Conservation (phyloP, 1,284 basidiomycete species). For the Sphagnurus paluster region DNA sequence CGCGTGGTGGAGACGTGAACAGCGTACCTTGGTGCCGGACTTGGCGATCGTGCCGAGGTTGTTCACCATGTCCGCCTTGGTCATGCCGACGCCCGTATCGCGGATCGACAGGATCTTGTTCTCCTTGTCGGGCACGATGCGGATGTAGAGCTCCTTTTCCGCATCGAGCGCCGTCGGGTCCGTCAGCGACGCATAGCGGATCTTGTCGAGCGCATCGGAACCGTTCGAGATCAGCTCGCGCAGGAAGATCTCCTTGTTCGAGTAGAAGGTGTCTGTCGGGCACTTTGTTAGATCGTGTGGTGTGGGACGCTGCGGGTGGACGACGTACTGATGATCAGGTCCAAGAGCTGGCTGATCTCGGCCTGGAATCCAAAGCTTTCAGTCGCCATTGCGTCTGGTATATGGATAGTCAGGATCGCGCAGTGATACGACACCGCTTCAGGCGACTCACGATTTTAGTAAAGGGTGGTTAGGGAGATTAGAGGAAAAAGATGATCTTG, state of each 20-base stretch:
- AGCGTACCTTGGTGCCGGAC: conserved; percentile 83
- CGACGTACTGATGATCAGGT: conserved; percentile 85
- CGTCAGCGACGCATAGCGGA: conserved; percentile 91
- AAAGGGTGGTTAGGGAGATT: conserved; percentile 11
- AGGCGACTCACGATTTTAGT: background rate
- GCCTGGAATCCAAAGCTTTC: conserved; percentile 94
- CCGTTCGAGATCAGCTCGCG: conserved; percentile 92
- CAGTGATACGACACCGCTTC: no score
- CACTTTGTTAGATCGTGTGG: conserved; percentile 13
- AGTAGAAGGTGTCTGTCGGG: conserved; percentile 91
- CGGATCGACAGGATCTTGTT: conserved; percentile 91
- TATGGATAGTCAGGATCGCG: conserved; percentile 14
- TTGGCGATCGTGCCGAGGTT: conserved; percentile 99
- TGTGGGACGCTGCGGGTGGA: background rate
- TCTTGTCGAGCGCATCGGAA: conserved; percentile 97
- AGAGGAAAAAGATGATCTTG: conserved; percentile 20
- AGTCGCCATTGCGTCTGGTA: conserved; percentile 62
- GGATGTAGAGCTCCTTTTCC: conserved; percentile 90
- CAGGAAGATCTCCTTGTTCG: conserved; percentile 98
- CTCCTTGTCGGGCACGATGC: conserved; percentile 94
- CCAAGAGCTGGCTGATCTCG: conserved; percentile 93
- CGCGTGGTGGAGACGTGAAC: conserved; percentile 8
- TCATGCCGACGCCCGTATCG: conserved; percentile 99
- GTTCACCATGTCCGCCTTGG: conserved; percentile 97
- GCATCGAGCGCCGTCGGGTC: conserved; percentile 86